Evolutionary conservation across 441 rosid species (phyloP).

Genomic region (Geranium incanum): DNA sequence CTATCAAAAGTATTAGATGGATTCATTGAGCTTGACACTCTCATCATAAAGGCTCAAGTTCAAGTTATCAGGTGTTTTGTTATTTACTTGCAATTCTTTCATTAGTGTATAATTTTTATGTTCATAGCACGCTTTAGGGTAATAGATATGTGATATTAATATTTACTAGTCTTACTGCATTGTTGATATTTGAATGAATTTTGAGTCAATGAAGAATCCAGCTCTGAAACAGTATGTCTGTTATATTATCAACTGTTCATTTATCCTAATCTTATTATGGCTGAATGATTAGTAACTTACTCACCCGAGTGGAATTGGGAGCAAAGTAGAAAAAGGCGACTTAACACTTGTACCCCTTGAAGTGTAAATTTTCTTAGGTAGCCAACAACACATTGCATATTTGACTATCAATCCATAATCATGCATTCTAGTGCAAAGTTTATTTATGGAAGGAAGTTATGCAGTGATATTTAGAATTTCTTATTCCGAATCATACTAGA

Average conservation of each 20-base stretch:
- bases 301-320: background rate
- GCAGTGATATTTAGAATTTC: no score
- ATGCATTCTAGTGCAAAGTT: no score
- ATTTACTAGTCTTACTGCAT: no score
- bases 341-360: background rate
- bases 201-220: no score
- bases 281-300: no score
- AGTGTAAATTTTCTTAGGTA: background rate
- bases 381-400: background rate
- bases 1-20: constrained; percentile 72
- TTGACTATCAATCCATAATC: background rate
- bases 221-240: no score
- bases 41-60: constrained; percentile 89
- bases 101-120: background rate
- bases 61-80: constrained; percentile 71
- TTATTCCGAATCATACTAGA: no score
- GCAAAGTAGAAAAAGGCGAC: background rate
- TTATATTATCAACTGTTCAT: no score
- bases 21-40: constrained; percentile 70
- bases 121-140: no score
- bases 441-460: no score
- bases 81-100: background rate
- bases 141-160: background rate
- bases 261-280: no score
- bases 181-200: no score